A percentile compares a stretch with the other conserved stretches of the same genome.
phyloP scores from a whole-genome alignment of 192 early-diverging fungal species.

The Rhizophagus prolifer region DNA sequence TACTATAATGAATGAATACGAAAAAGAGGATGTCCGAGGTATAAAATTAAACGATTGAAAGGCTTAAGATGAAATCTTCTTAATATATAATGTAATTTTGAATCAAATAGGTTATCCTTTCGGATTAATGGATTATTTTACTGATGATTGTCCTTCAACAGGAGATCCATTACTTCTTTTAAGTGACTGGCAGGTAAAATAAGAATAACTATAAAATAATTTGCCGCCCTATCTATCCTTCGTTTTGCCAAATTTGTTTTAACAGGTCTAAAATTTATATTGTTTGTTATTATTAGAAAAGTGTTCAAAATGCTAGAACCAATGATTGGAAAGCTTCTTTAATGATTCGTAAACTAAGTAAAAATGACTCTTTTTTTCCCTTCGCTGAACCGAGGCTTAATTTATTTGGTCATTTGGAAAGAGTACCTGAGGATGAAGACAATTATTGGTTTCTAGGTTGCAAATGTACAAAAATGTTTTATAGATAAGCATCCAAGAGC shows the following conservation, averaged over 20 bases:
- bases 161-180: slow-evolving; percentile 48
- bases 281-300: slow-evolving; percentile 17
- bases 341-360: slow-evolving; percentile 38
- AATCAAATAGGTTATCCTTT: slow-evolving; percentile 44
- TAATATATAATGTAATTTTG: background rate
- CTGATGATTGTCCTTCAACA: slow-evolving; percentile 42
- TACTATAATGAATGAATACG: slow-evolving; percentile 34
- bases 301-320: slow-evolving; percentile 35
- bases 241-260: too few relatives aligned
- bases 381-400: slow-evolving; percentile 48
- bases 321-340: slow-evolving; percentile 37
- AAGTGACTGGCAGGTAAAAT: slow-evolving; percentile 42
- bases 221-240: too few relatives aligned
- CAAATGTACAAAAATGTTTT: slow-evolving; percentile 37
- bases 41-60: background rate
- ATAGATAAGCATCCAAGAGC: slow-evolving; percentile 44
- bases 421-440: slow-evolving; percentile 7
- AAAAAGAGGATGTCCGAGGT: slow-evolving; percentile 35
- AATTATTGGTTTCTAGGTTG: too few relatives aligned
- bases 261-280: too few relatives aligned
- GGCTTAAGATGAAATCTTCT: background rate
- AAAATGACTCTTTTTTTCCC: slow-evolving; percentile 28
- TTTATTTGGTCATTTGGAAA: slow-evolving; percentile 41
- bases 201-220: background rate
- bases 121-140: slow-evolving; percentile 51